These are phyloP conservation scores for Coniferiporia weirii DNA, from an alignment of 1,284 basidiomycete genomes.

Conservation along the genomic window DNA sequence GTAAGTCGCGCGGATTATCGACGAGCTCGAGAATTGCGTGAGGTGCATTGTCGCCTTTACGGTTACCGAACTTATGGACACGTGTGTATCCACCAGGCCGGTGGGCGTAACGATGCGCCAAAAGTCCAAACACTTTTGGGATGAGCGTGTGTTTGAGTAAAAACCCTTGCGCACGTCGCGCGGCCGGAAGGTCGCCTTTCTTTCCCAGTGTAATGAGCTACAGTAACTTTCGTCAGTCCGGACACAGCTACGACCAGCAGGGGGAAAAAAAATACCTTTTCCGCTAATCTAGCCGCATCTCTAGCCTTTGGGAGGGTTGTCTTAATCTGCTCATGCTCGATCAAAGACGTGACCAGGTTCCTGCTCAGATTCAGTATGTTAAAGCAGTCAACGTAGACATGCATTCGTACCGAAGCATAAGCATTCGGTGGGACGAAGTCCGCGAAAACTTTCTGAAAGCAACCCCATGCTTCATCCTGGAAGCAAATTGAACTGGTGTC, in stretches of 20 bases:
- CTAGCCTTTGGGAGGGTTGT: slow-evolving; percentile 96
- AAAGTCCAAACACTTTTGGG: slow-evolving; percentile 77
- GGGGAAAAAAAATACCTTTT: slow-evolving; percentile 69
- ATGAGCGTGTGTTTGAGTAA: slow-evolving; percentile 67
- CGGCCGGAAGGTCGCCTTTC: slow-evolving; percentile 62
- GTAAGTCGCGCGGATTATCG: slow-evolving; percentile 87
- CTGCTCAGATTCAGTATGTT: slow-evolving; percentile 35
- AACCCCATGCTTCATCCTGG: slow-evolving; percentile 82
- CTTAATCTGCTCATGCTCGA: slow-evolving; percentile 95
- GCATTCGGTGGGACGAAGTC: slow-evolving; percentile 80
- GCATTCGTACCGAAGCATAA: slow-evolving; percentile 71
- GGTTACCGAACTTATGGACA: slow-evolving; percentile 84
- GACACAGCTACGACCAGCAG: neutral
- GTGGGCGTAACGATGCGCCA: slow-evolving; percentile 77
- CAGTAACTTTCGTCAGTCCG: slow-evolving; percentile 16
- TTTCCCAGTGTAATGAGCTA: slow-evolving; percentile 90
- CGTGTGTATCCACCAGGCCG: slow-evolving; percentile 95
- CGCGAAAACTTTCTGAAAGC: slow-evolving; percentile 86
- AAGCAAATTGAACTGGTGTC: neutral
- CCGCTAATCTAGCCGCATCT: slow-evolving; percentile 86
- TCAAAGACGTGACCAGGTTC: slow-evolving; percentile 91
- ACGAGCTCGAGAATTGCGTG: slow-evolving; percentile 91
- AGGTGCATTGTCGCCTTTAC: slow-evolving; percentile 91
- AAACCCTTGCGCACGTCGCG: slow-evolving; percentile 66
- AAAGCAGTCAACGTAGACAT: neutral